Base-by-base conservation (phyloP, 2,329 filamentous ascomycete genomes). In the Tolypocladium paradoxum region DNA sequence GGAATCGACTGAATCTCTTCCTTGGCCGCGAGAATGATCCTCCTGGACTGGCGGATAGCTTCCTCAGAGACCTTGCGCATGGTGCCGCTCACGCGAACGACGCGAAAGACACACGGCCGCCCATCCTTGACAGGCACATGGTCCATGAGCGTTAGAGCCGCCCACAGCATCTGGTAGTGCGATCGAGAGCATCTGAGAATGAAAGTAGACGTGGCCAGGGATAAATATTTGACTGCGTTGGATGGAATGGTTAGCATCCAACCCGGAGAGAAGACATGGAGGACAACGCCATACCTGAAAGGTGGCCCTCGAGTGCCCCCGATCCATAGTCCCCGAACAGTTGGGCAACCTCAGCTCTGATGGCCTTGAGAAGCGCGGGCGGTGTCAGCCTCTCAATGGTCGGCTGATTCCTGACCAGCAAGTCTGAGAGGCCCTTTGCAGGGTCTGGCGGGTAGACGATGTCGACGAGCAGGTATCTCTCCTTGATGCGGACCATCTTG, bases 391-490 rank as follows among this genome's bases (percentile, higher is more conserved):
- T 77, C 64, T 87, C 81, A 2, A 85, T 81, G 3, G 87, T 95
- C 0, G 92, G 90, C 49, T 85, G 83, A 67, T 91, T 86, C 70
- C 95, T 85, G 52, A 84, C 76, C 31, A 97, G 73, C 54, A 87
- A 76, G 73, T 81, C 68, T 65, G 87, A 68, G 64, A 77, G 61
- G 60, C 70, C 67, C 55, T 62, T 63, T 11, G 64, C 57, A 11
- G 74, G 57, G 14, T 81, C 73, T 7, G 83, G 77, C 0, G 91
- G 90, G 64, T 96, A 96, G 48, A 97, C 77, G 59, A 97, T 90
- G 66, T 95, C 89, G 57, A 97, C 82, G n/a, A 97, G 83, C 20
- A 99, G 81, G 69, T 99, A 99, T 63, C 93, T 85, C 70, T 96
- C 87, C 72, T 99, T 99, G 61, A 97, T 82, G 65, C 93, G 89